Evolutionary conservation across 208 protist species (phyloP), one percentile per base, ranked within the genome.

Genomic region (Trypanosoma avium): DNA sequence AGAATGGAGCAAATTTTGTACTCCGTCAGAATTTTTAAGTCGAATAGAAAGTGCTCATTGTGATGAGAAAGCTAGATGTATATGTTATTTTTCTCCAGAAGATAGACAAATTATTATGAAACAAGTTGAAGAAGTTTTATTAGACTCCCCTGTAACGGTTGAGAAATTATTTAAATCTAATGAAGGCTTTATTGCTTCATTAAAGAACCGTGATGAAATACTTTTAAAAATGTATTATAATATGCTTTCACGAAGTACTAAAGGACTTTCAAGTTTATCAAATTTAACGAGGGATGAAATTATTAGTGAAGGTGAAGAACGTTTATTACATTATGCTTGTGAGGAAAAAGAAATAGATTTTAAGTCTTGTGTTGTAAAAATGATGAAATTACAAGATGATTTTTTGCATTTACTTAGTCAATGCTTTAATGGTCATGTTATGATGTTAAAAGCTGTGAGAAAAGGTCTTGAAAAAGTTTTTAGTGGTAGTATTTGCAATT

Each of bases 311-410:
- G 86, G 82, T 10, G 56, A 70, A 12, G 71, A 78, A 30, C 50
- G 85, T 29, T 76, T 76, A 10, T 48, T 61, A 30, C 53, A 54
- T 43, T 80, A 86, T 73, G 61, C 73, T 48, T 78, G 52, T 7
- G 75, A 82, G 19, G 75, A 90, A 46, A 74, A 65, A n/a, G 59
- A 74, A 10, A 68, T 92, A 3, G 76, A 90, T 29, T 65, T 84
- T 12, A 74, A 77, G 21, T 63, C 61, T 24, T 95, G 84, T 71
- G 70, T 88, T n/a, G 65, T 56, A 22, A 78, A 70, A 7, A 88
- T 92, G 68, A 85, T 96, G 70, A 71, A 72, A 19, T 56, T 96
- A 49, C 84, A 92, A 50, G 84, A 93, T 54, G 81, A 86, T 24
- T 93, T 81, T 61, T 63, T 75, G 15, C 43, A 70, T 5, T 52